phyloP scores from a whole-genome alignment of 768 basidiomycete genomes.

The Lentinula raphanica region DNA sequence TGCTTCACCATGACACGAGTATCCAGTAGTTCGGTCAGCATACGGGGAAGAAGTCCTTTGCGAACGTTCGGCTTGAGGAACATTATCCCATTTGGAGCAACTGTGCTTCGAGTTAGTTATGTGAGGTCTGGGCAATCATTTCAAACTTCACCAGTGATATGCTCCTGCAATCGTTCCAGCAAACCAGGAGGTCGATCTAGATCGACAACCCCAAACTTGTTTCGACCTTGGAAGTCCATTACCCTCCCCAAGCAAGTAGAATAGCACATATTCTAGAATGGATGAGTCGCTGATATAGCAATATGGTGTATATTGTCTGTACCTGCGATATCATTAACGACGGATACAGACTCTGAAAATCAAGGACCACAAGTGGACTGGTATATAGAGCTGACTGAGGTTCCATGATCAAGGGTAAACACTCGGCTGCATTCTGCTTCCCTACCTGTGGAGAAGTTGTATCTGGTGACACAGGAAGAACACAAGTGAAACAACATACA shows the following conservation, averaged over 20 bases:
- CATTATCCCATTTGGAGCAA: conserved; percentile 93
- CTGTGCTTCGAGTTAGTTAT: conserved; percentile 32
- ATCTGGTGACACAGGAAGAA: neutral
- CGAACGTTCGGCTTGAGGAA: conserved; percentile 85
- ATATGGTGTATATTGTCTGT: no score
- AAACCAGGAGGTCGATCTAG: conserved; percentile 63
- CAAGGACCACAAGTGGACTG: conserved; percentile 87
- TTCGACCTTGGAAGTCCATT: conserved; percentile 77
- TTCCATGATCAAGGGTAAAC: conserved; percentile 93
- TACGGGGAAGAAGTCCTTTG: conserved; percentile 80
- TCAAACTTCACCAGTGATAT: conserved; percentile 61
- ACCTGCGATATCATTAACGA: conserved; percentile 86
- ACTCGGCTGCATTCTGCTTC: conserved; percentile 92
- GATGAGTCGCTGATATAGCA: neutral
- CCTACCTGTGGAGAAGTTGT: conserved; percentile 62
- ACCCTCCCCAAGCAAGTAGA: conserved; percentile 93
- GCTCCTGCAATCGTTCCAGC: conserved; percentile 63
- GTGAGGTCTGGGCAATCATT: neutral
- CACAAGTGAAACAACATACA: conserved; percentile 35
- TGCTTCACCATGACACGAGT: conserved; percentile 98
- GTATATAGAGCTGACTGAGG: conserved; percentile 90
- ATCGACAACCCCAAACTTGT: conserved; percentile 84
- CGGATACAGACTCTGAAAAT: conserved; percentile 95
- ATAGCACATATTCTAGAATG: conserved; percentile 84
- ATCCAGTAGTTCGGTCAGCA: conserved; percentile 89